phyloP scores from a whole-genome alignment of 2,329 filamentous ascomycete species.

The Shiraia bambusicola region DNA sequence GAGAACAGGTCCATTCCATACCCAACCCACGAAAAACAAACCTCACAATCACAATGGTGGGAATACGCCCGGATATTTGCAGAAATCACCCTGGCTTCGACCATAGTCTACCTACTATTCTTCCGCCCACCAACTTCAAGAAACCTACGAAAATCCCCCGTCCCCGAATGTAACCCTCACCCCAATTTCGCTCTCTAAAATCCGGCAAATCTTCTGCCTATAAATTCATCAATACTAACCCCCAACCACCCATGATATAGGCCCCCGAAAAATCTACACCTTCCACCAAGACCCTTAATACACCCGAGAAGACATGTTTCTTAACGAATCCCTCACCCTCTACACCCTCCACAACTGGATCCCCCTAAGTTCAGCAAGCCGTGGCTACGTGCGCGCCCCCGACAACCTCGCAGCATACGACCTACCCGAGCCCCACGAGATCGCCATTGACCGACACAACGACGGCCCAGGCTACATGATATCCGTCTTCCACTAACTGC shows the following conservation, averaged over 20 bases:
- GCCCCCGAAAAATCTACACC: slow-evolving; percentile 24
- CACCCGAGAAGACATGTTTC: slow-evolving; percentile 25
- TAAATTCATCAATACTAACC: neutral
- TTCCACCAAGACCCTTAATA: slow-evolving; percentile 22
- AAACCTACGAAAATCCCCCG: slow-evolving; percentile 17
- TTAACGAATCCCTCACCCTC: slow-evolving; percentile 21
- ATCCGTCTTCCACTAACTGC: slow-evolving; percentile 29
- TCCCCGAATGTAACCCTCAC: slow-evolving; percentile 12
- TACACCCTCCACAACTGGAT: slow-evolving; percentile 28
- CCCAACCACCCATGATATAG: slow-evolving; percentile 1
- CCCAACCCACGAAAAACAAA: neutral
- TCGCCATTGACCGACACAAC: slow-evolving; percentile 18
- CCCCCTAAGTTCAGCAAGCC: slow-evolving; percentile 18
- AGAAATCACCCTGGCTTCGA: slow-evolving; percentile 13
- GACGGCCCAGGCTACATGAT: slow-evolving; percentile 27
- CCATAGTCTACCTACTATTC: slow-evolving; percentile 14
- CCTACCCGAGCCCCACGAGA: slow-evolving; percentile 21
- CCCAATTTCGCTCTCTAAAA: neutral
- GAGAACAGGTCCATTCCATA: slow-evolving; percentile 3
- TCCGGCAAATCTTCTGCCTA: neutral
- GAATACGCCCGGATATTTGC: slow-evolving; percentile 12
- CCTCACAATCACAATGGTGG: slow-evolving; percentile 1
- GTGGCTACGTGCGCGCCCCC: slow-evolving; percentile 19
- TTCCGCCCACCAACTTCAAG: slow-evolving; percentile 7
- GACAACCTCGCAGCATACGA: slow-evolving; percentile 9